Base-by-base conservation (phyloP, 208 protist genomes). In the Trypanosomatidae sp. region DNA sequence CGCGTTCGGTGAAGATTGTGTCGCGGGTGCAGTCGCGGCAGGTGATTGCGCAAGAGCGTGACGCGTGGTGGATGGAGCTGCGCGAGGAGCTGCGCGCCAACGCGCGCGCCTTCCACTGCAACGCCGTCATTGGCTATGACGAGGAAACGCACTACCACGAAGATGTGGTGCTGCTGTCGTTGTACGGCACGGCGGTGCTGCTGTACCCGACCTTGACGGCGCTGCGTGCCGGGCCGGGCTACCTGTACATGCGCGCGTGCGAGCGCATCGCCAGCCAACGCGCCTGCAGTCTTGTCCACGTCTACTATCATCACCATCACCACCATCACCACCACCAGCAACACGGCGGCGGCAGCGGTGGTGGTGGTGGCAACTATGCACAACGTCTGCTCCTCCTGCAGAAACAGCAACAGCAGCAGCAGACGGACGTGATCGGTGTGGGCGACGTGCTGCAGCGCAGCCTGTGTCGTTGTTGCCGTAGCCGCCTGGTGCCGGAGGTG, bases 21-120 rank as follows among this genome's bases (percentile, higher is more conserved):
- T 79, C 79, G 18, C 70, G 82, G 30, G 54, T 80, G 28, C 90
- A 91, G 68, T 88, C 70, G 15, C 76, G 78, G 37, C 71, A 77
- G 50, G 65, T 82, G 32, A 82, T 96, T 25, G 77, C 74, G 23
- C 83, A 92, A 50, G 80, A 94, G 50, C 73, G 81, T 22, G 89
- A 96, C 44, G 68, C 70, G 46, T 96, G 89, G 86, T 96, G 89
- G 86, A 88, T 88, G 72, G 85, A 96, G 60, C 54, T 96, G 54
- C 72, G 89, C 21, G 72, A 94, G 51, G 85, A 96, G 61, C 72
- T 96, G 10, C 73, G 72, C 21, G 70, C 78, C 18, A 92, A 96
- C 58, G 83, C 85, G 15, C 70, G 77, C 25, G 71, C 74, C 13
- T 84, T 96, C 40, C 65, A 88, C 60, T 96, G 89, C 59, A 90